phyloP scores from a whole-genome alignment of 1,284 basidiomycete genomes.

The Coniferiporia weirii region DNA sequence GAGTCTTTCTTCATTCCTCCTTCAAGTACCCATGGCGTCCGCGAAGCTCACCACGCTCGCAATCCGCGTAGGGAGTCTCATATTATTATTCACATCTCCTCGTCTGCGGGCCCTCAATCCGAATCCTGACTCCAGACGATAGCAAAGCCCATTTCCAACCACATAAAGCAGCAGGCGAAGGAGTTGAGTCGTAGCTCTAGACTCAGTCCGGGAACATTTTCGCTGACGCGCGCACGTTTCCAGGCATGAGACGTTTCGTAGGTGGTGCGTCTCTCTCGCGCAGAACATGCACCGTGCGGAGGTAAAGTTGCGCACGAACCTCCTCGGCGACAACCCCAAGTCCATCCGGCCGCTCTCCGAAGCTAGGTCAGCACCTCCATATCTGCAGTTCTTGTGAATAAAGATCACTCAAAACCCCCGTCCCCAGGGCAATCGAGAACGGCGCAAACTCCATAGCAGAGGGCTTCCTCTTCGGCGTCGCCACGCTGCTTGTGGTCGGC shows the following conservation, averaged over 20 bases:
- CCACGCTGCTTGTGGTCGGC: conserved; percentile 68
- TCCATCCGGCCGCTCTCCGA: conserved; percentile 82
- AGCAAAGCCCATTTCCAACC: conserved; percentile 78
- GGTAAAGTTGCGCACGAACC: conserved; percentile 68
- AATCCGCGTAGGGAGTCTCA: conserved; percentile 49
- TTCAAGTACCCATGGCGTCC: conserved; percentile 52
- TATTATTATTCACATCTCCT: too few species aligned
- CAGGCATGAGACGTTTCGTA: conserved; percentile 77
- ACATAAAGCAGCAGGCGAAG: conserved; percentile 72
- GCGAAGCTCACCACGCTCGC: conserved; percentile 63
- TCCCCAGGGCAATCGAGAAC: conserved; percentile 78
- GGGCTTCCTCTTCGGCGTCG: conserved; percentile 81
- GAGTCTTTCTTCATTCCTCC: not conserved
- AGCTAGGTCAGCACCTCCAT: conserved; percentile 50
- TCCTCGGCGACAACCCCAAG: conserved; percentile 75
- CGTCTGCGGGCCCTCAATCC: not conserved
- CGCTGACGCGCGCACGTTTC: conserved; percentile 2
- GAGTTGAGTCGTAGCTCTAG: conserved; percentile 40
- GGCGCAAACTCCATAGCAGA: conserved; percentile 85
- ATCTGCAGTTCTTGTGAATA: not conserved
- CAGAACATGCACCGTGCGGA: conserved; percentile 81
- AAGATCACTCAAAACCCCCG: not conserved
- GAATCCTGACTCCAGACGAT: conserved; percentile 51
- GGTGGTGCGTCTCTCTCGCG: conserved; percentile 71
- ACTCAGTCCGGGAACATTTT: conserved; percentile 23